Percentiles rank a stretch among this genome's conserved stretches.
These are phyloP conservation scores for Colletotrichum spinosum DNA, from an alignment of 2,329 filamentous ascomycete genomes.

Conservation along the genomic window DNA sequence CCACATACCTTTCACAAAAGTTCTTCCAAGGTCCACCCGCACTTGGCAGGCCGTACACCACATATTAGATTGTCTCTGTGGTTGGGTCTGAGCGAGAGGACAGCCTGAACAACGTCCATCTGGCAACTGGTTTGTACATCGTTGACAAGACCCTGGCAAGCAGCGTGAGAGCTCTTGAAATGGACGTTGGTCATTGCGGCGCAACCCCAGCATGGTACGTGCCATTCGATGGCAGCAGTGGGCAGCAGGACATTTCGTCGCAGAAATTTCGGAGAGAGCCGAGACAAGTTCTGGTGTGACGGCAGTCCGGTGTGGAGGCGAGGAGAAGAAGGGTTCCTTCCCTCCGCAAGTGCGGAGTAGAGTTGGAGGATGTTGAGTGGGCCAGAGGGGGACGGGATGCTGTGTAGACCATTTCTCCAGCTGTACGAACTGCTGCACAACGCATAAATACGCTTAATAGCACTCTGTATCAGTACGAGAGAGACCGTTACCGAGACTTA, in stretches of 20 bases:
- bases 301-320: constrained; percentile 8
- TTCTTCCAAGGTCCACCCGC: constrained; percentile 25
- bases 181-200: too few relatives aligned
- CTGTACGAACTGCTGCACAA: not conserved
- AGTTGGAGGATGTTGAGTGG: constrained; percentile 22
- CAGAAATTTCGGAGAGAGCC: constrained; percentile 24
- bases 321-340: constrained; percentile 26
- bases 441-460: too few relatives aligned
- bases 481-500: too few relatives aligned
- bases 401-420: constrained; percentile 21
- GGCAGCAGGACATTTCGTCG: not conserved
- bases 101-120: too few relatives aligned
- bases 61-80: too few relatives aligned
- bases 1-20: constrained; percentile 16
- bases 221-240: too few relatives aligned
- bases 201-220: too few relatives aligned
- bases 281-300: constrained; percentile 15
- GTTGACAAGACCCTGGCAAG: too few relatives aligned
- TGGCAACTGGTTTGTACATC: too few relatives aligned
- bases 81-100: too few relatives aligned
- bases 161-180: too few relatives aligned
- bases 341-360: constrained; percentile 36
- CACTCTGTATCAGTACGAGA: too few relatives aligned
- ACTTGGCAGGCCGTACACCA: not conserved
- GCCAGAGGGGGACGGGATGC: constrained; percentile 15